Evolutionary conservation across 2,329 filamentous ascomycete species (phyloP).

Genomic region (Pseudonectria foliicola): DNA sequence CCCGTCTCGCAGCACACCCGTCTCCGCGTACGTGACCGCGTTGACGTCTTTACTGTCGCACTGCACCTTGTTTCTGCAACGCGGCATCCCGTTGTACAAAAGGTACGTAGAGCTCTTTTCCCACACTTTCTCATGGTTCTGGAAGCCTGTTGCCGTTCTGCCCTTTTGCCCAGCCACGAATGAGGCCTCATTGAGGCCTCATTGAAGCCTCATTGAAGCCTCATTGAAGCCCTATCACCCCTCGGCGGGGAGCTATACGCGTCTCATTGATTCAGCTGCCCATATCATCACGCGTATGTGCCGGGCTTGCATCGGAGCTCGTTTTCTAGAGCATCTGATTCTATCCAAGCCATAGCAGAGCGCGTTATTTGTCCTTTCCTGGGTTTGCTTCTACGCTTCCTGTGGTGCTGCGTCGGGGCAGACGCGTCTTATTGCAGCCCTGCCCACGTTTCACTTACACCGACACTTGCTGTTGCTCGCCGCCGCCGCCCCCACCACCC

Average conservation of each 20-base stretch:
- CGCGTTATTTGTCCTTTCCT: too few species aligned
- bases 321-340: too few species aligned
- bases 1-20: slow-evolving; percentile 6
- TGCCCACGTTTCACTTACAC: slow-evolving; percentile 19
- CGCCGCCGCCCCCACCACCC: slow-evolving; percentile 1
- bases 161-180: slow-evolving; percentile 4
- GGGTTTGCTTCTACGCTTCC: too few species aligned
- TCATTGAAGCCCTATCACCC: too few species aligned
- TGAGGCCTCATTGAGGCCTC: too few species aligned
- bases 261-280: too few species aligned
- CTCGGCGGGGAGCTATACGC: too few species aligned
- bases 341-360: too few species aligned
- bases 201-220: too few species aligned
- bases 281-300: too few species aligned
- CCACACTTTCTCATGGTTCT: slow-evolving; percentile 1
- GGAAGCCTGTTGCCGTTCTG: slow-evolving; percentile 2
- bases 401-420: too few species aligned
- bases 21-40: slow-evolving; percentile 13
- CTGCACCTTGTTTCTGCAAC: slow-evolving; percentile 5
- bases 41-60: slow-evolving; percentile 10
- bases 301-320: too few species aligned
- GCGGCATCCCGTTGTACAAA: slow-evolving; percentile 4
- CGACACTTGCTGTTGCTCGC: slow-evolving; percentile 14
- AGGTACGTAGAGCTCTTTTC: slow-evolving; percentile 17
- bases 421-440: slow-evolving; percentile 3